Percentiles rank a stretch among this genome's conserved stretches.
Conservation (phyloP, 352 stramenopile species). For the Blastocystis sp. region DNA sequence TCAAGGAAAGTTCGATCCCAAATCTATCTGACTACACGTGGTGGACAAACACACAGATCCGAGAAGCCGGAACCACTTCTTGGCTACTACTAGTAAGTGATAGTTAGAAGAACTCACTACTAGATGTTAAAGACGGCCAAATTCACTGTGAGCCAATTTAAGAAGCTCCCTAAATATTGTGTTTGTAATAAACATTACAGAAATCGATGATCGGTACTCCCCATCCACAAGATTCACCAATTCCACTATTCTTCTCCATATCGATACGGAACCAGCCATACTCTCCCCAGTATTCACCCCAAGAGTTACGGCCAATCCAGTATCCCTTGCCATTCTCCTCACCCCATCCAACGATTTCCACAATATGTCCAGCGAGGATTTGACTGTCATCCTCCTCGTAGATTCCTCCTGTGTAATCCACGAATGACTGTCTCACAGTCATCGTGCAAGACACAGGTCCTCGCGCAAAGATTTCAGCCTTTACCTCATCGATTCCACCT, state of each 20-base stretch:
- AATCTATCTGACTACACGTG: not conserved
- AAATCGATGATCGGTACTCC: slow-evolving; percentile 72
- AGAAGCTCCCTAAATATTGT: not conserved
- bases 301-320: slow-evolving; percentile 84
- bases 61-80: not conserved
- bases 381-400: slow-evolving; percentile 78
- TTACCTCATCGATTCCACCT: slow-evolving; percentile 77
- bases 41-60: slow-evolving; percentile 8
- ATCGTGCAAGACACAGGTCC: slow-evolving; percentile 80
- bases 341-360: slow-evolving; percentile 79
- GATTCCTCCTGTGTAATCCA: slow-evolving; percentile 74
- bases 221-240: slow-evolving; percentile 75
- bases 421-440: slow-evolving; percentile 73
- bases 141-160: not conserved
- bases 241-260: slow-evolving; percentile 81
- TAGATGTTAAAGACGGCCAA: slow-evolving; percentile 56
- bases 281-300: slow-evolving; percentile 83
- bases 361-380: slow-evolving; percentile 79
- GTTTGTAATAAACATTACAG: slow-evolving; percentile 50
- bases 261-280: slow-evolving; percentile 83
- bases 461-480: slow-evolving; percentile 82
- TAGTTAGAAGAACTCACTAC: not conserved
- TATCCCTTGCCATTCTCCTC: slow-evolving; percentile 80
- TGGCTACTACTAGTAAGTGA: not conserved
- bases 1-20: not conserved